Percentiles rank a stretch among this genome's conserved stretches.
phyloP scores from a whole-genome alignment of 345 rosid genomes.

The Pelargonium nanum region DNA sequence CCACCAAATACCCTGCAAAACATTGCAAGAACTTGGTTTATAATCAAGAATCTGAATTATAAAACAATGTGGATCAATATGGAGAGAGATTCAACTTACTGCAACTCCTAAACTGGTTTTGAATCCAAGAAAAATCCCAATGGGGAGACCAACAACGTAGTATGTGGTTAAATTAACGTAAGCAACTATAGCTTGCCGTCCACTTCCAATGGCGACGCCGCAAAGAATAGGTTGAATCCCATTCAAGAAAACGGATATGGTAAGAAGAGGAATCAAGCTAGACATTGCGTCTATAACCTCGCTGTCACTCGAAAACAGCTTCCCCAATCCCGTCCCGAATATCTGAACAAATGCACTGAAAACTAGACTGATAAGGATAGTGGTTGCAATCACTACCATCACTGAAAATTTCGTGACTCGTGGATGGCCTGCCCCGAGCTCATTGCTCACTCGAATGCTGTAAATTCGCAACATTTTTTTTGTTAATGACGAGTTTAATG shows the following conservation, averaged over 20 bases:
- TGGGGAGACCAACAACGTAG: conserved; percentile 87
- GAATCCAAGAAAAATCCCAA: conserved; percentile 86
- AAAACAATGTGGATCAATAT: conserved; percentile 17
- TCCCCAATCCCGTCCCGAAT: conserved; percentile 46
- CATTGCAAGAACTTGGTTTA: conserved; percentile 15
- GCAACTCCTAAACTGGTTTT: conserved; percentile 72
- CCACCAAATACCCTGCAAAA: conserved; percentile 87
- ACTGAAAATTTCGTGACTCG: conserved; percentile 66
- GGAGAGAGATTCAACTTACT: conserved; percentile 25
- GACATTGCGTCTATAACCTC: conserved; percentile 62
- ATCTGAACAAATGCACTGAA: conserved; percentile 39
- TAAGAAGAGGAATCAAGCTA: conserved; percentile 59
- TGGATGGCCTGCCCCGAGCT: conserved; percentile 84
- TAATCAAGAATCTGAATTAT: neutral
- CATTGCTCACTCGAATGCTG: conserved; percentile 80
- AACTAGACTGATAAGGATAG: conserved; percentile 46
- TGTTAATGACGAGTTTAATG: too few relatives aligned
- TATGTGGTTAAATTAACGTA: conserved; percentile 68
- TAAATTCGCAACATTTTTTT: too few relatives aligned
- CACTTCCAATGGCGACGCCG: conserved; percentile 98
- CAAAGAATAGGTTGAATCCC: conserved; percentile 95
- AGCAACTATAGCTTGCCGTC: conserved; percentile 97
- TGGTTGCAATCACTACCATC: conserved; percentile 51
- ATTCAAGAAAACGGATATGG: conserved; percentile 73
- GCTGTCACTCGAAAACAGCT: conserved; percentile 57